Conservation (phyloP, 352 stramenopile species). For the Elongisporangium prolatum region DNA sequence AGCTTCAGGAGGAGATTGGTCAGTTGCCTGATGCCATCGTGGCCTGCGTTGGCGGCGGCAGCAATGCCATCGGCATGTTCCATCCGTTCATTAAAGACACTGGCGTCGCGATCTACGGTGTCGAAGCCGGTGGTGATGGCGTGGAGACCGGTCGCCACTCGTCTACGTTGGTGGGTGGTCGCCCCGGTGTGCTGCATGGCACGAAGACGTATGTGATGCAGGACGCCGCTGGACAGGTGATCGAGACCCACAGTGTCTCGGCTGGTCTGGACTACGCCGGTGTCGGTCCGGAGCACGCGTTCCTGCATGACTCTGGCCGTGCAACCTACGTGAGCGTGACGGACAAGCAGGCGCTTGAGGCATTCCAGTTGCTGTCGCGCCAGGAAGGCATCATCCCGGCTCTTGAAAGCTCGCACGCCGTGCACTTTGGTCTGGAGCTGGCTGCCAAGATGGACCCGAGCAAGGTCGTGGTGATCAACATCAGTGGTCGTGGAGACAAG, state of each 20-base stretch:
- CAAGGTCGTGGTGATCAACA: conserved; percentile 96
- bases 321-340: conserved; percentile 96
- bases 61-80: conserved; percentile 99
- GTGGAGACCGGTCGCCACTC: conserved; percentile 88
- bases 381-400: conserved; percentile 98
- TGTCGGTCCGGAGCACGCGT: conserved; percentile 96
- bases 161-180: conserved; percentile 92
- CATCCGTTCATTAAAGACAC: conserved; percentile 94
- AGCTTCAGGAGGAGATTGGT: conserved; percentile 94
- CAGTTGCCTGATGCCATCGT: conserved; percentile 95
- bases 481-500: conserved; percentile 98
- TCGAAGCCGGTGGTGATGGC: conserved; percentile 96
- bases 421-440: conserved; percentile 93
- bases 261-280: conserved; percentile 97
- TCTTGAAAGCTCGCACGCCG: conserved; percentile 95
- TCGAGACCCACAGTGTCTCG: conserved; percentile 94
- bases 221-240: conserved; percentile 92
- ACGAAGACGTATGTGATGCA: conserved; percentile 98
- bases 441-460: conserved; percentile 83
- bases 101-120: conserved; percentile 93
- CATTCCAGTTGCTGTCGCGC: conserved; percentile 93
- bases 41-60: conserved; percentile 96
- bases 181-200: conserved; percentile 95
- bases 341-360: conserved; percentile 95
- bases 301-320: conserved; percentile 94